Evolutionary conservation across 2,329 filamentous ascomycete genomes (phyloP).

Genomic region (Hysterium pulicare): DNA sequence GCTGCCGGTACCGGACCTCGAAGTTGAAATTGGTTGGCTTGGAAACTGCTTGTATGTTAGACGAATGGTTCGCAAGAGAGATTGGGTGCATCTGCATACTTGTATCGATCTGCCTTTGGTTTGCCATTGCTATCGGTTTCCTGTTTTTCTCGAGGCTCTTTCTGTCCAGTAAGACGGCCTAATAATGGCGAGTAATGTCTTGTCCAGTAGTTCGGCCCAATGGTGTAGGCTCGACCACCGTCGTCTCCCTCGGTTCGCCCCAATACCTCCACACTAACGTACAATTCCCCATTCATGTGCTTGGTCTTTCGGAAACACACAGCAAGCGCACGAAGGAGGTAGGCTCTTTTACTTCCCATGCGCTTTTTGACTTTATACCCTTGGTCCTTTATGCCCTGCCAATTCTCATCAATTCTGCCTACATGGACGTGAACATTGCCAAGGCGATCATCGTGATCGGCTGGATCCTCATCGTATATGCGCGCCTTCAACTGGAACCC

Average conservation of each 20-base stretch:
- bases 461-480: conserved; percentile 85
- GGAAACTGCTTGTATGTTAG: conserved; percentile 62
- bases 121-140: conserved; percentile 43
- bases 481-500: conserved; percentile 84
- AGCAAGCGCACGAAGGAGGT: conserved; percentile 67
- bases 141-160: conserved; percentile 48
- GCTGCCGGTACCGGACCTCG: conserved; percentile 74
- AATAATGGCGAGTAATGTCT: conserved; percentile 89
- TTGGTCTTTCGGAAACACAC: conserved; percentile 59
- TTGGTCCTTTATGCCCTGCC: conserved; percentile 64
- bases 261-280: conserved; percentile 73
- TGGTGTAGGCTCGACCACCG: conserved; percentile 69
- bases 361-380: conserved; percentile 75
- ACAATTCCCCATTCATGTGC: conserved; percentile 67
- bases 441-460: conserved; percentile 80
- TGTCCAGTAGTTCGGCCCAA: conserved; percentile 73
- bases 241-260: conserved; percentile 66
- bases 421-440: conserved; percentile 78
- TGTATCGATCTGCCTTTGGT: conserved; percentile 64
- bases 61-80: background rate
- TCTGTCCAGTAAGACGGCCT: conserved; percentile 69
- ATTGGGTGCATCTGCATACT: conserved; percentile 53
- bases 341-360: conserved; percentile 82
- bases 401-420: conserved; percentile 58
- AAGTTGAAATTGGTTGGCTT: conserved; percentile 88